Conservation (phyloP, 108 stramenopile genomes). For the Phaeodactylum tricornutum region DNA sequence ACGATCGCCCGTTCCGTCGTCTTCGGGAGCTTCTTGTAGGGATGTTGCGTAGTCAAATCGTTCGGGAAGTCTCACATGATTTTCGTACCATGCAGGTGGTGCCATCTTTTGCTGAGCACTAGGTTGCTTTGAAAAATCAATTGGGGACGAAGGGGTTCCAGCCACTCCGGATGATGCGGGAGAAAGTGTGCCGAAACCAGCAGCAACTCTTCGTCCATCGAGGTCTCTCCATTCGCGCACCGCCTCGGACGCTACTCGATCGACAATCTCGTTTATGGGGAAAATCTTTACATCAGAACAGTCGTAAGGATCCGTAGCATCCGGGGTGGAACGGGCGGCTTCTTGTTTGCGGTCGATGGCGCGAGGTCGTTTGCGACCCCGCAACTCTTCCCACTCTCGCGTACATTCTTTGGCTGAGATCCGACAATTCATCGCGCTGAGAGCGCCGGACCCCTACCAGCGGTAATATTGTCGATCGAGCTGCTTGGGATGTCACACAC, state of each 20-base stretch:
- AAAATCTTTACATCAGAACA: slow-evolving; percentile 39
- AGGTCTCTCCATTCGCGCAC: slow-evolving; percentile 40
- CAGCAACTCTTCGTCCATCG: slow-evolving; percentile 25
- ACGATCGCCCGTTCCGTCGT: slow-evolving; percentile 7
- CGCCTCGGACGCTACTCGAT: slow-evolving; percentile 15
- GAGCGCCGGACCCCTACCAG: too few species aligned
- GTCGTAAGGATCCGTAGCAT: slow-evolving; percentile 56
- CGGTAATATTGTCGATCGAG: too few species aligned
- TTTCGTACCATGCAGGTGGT: neutral
- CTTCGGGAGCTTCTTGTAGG: neutral
- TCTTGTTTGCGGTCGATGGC: too few species aligned
- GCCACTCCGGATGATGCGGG: neutral
- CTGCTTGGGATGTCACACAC: too few species aligned
- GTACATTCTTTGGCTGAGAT: too few species aligned
- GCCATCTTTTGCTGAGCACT: slow-evolving; percentile 4
- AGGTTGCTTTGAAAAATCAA: neutral
- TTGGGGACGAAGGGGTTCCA: neutral
- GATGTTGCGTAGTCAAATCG: slow-evolving; percentile 35
- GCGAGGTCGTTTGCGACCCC: too few species aligned
- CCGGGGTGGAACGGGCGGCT: too few species aligned
- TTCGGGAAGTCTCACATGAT: slow-evolving; percentile 22
- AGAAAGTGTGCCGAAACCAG: neutral
- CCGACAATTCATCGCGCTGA: too few species aligned
- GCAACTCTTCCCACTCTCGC: too few species aligned
- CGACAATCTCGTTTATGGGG: slow-evolving; percentile 24